A percentile compares a stretch with the other conserved stretches of the same genome.
Conservation (phyloP, 805 yeast species). For the Sporopachydermia lactativora region DNA sequence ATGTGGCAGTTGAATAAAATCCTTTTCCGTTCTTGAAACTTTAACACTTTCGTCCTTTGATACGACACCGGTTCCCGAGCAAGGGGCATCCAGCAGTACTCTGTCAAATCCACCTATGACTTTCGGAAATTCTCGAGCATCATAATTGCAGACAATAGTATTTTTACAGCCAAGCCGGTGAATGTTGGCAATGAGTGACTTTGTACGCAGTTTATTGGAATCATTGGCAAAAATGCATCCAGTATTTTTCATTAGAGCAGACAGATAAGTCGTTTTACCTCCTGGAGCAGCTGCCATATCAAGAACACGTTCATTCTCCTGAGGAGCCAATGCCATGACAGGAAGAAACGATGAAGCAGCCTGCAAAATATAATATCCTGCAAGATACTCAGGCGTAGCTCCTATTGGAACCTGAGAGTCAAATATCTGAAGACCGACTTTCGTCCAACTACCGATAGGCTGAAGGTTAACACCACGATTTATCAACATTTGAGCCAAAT, state of each 20-base stretch:
- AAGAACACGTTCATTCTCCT: slow-evolving; percentile 84
- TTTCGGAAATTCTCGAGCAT: slow-evolving; percentile 96
- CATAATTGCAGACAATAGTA: slow-evolving; percentile 93
- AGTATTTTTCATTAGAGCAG: slow-evolving; percentile 96
- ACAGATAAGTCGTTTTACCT: slow-evolving; percentile 90
- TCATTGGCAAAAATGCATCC: slow-evolving; percentile 97
- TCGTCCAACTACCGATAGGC: slow-evolving; percentile 96
- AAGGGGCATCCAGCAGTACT: slow-evolving; percentile 92
- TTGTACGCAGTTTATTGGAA: slow-evolving; percentile 91
- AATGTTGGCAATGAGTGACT: slow-evolving; percentile 90
- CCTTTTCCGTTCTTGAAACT: slow-evolving; percentile 87
- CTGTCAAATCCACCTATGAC: slow-evolving; percentile 98
- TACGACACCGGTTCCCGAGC: slow-evolving; percentile 99
- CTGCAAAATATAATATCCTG: slow-evolving; percentile 95
- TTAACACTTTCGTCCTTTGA: slow-evolving; percentile 95
- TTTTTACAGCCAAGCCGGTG: slow-evolving; percentile 95
- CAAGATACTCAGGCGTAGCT: slow-evolving; percentile 96
- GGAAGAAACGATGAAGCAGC: slow-evolving; percentile 98
- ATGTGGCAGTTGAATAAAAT: slow-evolving; percentile 92
- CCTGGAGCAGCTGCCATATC: slow-evolving; percentile 99
- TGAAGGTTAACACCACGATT: slow-evolving; percentile 95
- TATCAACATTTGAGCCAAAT: slow-evolving; percentile 85
- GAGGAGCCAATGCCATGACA: slow-evolving; percentile 96
- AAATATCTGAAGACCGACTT: slow-evolving; percentile 92
- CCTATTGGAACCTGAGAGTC: slow-evolving; percentile 99